Percentiles rank a stretch among this genome's conserved stretches.
Conservation (phyloP, 2,329 filamentous ascomycete genomes). For the Colletotrichum sojae region DNA sequence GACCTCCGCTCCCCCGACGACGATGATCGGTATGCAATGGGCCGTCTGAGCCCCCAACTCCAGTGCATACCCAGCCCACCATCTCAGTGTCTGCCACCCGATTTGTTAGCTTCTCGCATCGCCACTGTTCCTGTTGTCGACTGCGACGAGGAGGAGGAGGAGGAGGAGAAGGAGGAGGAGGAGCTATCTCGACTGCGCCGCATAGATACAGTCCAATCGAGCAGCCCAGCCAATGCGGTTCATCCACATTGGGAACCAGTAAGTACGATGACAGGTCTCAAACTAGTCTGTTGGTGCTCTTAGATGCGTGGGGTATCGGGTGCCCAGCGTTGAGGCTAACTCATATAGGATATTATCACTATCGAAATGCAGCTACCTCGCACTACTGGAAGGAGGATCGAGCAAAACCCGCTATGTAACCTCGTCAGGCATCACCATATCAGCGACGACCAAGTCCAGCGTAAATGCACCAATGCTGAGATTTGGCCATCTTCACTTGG, state of each 20-base stretch:
- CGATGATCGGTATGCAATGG: constrained; percentile 11
- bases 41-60: background rate
- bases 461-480: background rate
- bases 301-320: background rate
- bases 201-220: background rate
- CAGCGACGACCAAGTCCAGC: background rate
- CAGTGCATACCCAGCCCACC: background rate
- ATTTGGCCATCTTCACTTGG: background rate
- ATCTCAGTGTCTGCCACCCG: background rate
- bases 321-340: background rate
- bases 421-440: background rate
- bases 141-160: background rate
- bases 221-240: background rate
- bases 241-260: background rate
- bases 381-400: background rate
- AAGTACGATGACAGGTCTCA: background rate
- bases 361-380: background rate
- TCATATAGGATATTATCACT: background rate
- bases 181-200: background rate
- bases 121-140: background rate
- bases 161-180: background rate
- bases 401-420: background rate
- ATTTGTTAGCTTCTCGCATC: background rate
- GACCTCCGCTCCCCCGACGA: background rate
- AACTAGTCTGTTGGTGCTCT: background rate